Percentiles rank a stretch among this genome's conserved stretches.
phyloP scores from a whole-genome alignment of 352 stramenopile species.

The Globisporangium uncinulatum region DNA sequence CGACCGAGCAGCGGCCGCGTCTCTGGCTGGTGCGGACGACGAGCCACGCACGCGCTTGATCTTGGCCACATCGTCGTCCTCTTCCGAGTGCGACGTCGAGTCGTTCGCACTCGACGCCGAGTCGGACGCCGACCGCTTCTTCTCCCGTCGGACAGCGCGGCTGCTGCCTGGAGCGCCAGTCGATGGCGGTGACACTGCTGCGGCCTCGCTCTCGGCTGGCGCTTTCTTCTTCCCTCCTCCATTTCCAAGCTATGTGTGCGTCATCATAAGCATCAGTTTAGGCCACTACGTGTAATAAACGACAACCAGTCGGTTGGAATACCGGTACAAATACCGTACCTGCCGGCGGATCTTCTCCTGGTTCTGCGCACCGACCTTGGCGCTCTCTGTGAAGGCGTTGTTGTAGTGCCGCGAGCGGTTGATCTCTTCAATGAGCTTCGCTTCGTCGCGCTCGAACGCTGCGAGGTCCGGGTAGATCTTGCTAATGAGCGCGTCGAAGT shows the following conservation, averaged over 20 bases:
- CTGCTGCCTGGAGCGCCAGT: not conserved
- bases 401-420: constrained; percentile 81
- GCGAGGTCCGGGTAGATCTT: constrained; percentile 85
- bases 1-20: not conserved
- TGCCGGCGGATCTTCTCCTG: constrained; percentile 59
- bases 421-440: constrained; percentile 74
- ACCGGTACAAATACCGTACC: constrained; percentile 11
- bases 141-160: not conserved
- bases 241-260: not conserved
- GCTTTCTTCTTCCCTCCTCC: constrained; percentile 12
- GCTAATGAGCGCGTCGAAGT: constrained; percentile 83
- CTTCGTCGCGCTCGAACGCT: constrained; percentile 71
- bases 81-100: constrained; percentile 9
- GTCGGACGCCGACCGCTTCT: constrained; percentile 3
- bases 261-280: not conserved
- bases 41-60: constrained; percentile 4
- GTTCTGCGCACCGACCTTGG: constrained; percentile 61
- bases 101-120: constrained; percentile 4
- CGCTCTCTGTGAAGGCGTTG: constrained; percentile 73
- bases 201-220: not conserved
- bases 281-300: too few relatives aligned
- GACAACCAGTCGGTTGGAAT: not conserved
- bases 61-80: not conserved
- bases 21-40: not conserved
- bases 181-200: not conserved